Evolutionary conservation across 2,329 filamentous ascomycete genomes (phyloP).

Genomic region (Phialophora tarda): DNA sequence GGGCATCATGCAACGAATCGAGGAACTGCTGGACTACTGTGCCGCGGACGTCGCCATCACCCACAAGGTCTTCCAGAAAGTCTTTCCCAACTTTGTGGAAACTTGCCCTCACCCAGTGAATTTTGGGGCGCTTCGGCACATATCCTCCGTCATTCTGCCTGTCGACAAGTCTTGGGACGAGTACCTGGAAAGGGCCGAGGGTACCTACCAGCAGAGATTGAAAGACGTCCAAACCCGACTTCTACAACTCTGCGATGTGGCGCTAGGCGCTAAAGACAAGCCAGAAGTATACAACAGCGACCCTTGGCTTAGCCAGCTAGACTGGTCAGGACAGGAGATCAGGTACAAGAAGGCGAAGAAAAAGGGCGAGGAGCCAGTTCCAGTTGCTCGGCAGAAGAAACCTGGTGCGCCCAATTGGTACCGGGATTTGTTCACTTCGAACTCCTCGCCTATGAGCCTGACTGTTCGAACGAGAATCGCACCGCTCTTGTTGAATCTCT

Average conservation of each 20-base stretch:
- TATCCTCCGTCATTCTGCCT: slow-evolving; percentile 91
- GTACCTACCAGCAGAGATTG: slow-evolving; percentile 77
- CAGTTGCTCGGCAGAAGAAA: slow-evolving; percentile 83
- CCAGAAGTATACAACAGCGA: slow-evolving; percentile 74
- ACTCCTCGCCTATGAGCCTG: slow-evolving; percentile 69
- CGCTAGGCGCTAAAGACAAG: slow-evolving; percentile 73
- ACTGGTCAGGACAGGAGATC: slow-evolving; percentile 93
- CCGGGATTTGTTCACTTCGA: slow-evolving; percentile 81
- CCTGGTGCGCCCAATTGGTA: slow-evolving; percentile 97
- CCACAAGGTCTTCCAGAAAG: slow-evolving; percentile 89
- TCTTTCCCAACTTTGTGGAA: slow-evolving; percentile 86
- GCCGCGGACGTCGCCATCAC: slow-evolving; percentile 93
- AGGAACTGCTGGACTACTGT: slow-evolving; percentile 89
- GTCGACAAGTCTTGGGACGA: slow-evolving; percentile 86
- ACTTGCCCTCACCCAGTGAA: slow-evolving; percentile 96
- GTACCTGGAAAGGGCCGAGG: slow-evolving; percentile 83
- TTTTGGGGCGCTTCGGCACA: slow-evolving; percentile 88
- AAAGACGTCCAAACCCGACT: slow-evolving; percentile 79
- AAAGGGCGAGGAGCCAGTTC: slow-evolving; percentile 78
- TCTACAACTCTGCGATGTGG: slow-evolving; percentile 74
- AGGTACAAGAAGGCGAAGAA: slow-evolving; percentile 91
- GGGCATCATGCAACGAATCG: slow-evolving; percentile 72
- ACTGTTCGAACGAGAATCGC: slow-evolving; percentile 88
- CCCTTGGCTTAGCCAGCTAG: slow-evolving; percentile 89
- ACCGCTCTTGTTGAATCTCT: slow-evolving; percentile 78